Base-by-base conservation (phyloP, 352 stramenopile species). In the Aphanomyces cochlioides region DNA sequence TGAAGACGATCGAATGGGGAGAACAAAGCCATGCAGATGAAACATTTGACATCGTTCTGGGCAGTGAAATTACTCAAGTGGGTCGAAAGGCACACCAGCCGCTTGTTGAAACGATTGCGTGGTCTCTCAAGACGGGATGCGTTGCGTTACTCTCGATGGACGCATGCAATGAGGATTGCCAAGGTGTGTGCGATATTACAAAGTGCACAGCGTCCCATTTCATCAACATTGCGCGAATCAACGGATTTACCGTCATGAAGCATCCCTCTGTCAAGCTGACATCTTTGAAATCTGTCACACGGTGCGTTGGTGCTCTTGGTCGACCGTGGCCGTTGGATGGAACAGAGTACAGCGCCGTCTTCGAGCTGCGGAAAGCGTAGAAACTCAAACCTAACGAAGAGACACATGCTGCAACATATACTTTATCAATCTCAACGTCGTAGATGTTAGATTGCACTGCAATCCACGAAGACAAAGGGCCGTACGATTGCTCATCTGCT, bases 151-250 rank as follows among this genome's bases (percentile, higher is more conserved):
- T 88, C 39, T 85, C 79, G 6, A 87, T 88, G 81, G 81, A 88
- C 69, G 66, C 72, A 39, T 88, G 81, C 34, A 71, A 73, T 64
- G 64, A 58, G 2, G 56, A 47, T 17, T 88, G 81, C 67, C 50
- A 74, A 50, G 81, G 74, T 47, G 45, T 34, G 8, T 88, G 81
- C 65, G 72, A 85, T 28, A 60, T 72, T n/a, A 73, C 41, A 64
- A 84, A 85, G 66, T 88, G 81, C 67, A 85, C 77, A 45, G 75
- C 78, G 12, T 88, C 81, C 8, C 79, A 88, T 60, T 87, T 88
- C 28, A 75, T 83, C 43, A 19, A 60, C 8, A 60, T 66, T 36
- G 79, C 81, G 41, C 75, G 76, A n/a, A 47, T 74, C 17, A 60
- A 54, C 59, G 79, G 81, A 15, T 87, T 87, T 50, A 37, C 13